phyloP scores from a whole-genome alignment of 1,139 yeast species.

The Kodamaea anthophila region DNA sequence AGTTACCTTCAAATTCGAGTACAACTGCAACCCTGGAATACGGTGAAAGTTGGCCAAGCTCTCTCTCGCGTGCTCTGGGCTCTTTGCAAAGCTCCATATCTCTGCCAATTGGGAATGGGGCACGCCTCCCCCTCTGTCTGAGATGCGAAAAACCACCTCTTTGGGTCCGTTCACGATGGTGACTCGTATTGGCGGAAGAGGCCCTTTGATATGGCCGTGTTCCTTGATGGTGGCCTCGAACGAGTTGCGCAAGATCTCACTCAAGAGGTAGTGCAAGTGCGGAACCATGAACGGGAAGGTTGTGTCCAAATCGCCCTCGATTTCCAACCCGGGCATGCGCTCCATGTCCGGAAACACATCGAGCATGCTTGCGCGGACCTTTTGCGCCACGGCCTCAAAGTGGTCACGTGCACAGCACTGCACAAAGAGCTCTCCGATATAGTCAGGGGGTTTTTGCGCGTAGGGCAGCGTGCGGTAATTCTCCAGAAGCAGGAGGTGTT shows the following conservation, averaged over 20 bases:
- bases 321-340: constrained; percentile 65
- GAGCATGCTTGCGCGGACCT: constrained; percentile 39
- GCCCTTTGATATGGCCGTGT: constrained; percentile 26
- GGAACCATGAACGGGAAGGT: constrained; percentile 78
- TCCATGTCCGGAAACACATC: constrained; percentile 47
- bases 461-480: constrained; percentile 45
- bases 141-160: constrained; percentile 67
- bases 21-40: constrained; percentile 52
- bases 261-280: constrained; percentile 78
- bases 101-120: constrained; percentile 49
- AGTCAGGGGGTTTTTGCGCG: constrained; percentile 53
- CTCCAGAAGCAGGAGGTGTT: constrained; percentile 73
- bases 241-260: constrained; percentile 81
- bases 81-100: constrained; percentile 82
- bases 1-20: constrained; percentile 36
- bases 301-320: constrained; percentile 62
- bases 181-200: constrained; percentile 65
- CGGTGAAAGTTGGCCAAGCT: constrained; percentile 60
- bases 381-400: constrained; percentile 46
- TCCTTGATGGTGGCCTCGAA: constrained; percentile 66
- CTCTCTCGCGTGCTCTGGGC: constrained; percentile 49
- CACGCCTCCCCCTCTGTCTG: constrained; percentile 90
- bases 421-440: constrained; percentile 82
- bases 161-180: constrained; percentile 63
- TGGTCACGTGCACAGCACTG: constrained; percentile 72